phyloP scores from a whole-genome alignment of 148 eudicot species.

The Rhododendron kiyosumense region DNA sequence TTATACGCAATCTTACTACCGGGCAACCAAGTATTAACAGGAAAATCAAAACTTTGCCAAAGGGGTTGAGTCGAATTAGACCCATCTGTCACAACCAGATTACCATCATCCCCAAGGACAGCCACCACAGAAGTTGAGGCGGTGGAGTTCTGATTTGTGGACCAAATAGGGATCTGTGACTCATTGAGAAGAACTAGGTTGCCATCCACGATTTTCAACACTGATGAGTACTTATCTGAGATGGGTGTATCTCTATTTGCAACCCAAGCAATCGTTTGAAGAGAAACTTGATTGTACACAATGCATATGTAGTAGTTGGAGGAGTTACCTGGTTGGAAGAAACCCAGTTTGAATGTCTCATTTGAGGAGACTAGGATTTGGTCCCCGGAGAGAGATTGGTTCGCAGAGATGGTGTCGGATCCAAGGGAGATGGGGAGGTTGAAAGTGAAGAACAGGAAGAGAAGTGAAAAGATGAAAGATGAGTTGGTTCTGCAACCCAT shows the following conservation, averaged over 20 bases:
- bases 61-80: conserved; percentile 12
- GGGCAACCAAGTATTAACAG: conserved; percentile 49
- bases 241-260: conserved; percentile 44
- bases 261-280: conserved; percentile 44
- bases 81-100: conserved; percentile 34
- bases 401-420: conserved; percentile 34
- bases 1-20: conserved; percentile 36
- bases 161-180: conserved; percentile 34
- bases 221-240: conserved; percentile 24
- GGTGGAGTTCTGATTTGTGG: conserved; percentile 22
- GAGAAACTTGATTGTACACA: conserved; percentile 35
- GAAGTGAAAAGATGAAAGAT: not conserved
- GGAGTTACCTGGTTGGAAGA: conserved; percentile 39
- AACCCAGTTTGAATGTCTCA: conserved; percentile 38
- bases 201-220: conserved; percentile 37
- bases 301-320: conserved; percentile 48
- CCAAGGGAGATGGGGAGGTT: conserved; percentile 13
- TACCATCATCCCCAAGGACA: conserved; percentile 42
- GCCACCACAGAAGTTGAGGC: conserved; percentile 24
- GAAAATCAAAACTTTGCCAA: conserved; percentile 53
- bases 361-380: conserved; percentile 36
- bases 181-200: conserved; percentile 37
- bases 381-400: conserved; percentile 35
- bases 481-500: conserved; percentile 2
- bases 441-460: conserved; percentile 12